Percentiles rank a stretch among this genome's conserved stretches.
Evolutionary conservation across 352 stramenopile genomes (phyloP).

Genomic region (Phytophthora cryptogea): DNA sequence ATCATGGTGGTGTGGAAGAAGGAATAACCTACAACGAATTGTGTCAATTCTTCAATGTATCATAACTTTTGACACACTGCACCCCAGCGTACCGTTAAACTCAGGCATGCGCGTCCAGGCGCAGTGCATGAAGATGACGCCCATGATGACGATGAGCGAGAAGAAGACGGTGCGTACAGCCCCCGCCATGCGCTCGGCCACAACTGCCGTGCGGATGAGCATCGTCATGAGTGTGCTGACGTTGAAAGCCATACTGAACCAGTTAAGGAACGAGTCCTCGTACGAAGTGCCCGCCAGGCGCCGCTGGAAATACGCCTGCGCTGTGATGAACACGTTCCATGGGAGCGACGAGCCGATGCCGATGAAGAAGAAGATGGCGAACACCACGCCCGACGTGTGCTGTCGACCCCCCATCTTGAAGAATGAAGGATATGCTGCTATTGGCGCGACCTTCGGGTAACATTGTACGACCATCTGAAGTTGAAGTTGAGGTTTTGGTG

Average conservation of each 20-base stretch:
- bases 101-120: conserved; percentile 74
- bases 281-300: conserved; percentile 66
- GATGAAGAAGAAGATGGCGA: conserved; percentile 79
- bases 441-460: conserved; percentile 30
- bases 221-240: conserved; percentile 78
- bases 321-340: conserved; percentile 90
- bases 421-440: conserved; percentile 6
- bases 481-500: too few relatives aligned
- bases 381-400: conserved; percentile 50
- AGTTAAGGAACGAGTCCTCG: conserved; percentile 84
- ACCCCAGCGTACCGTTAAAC: conserved; percentile 46
- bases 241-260: conserved; percentile 88
- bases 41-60: background rate
- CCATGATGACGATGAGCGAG: conserved; percentile 67
- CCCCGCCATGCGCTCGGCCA: conserved; percentile 64
- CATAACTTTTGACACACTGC: background rate
- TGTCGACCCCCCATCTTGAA: conserved; percentile 32
- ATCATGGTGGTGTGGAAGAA: conserved; percentile 83
- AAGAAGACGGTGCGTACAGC: conserved; percentile 69
- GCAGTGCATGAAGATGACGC: conserved; percentile 74
- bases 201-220: conserved; percentile 64
- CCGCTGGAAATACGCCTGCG: conserved; percentile 75
- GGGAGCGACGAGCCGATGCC: conserved; percentile 78
- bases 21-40: conserved; percentile 23
- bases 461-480: background rate